phyloP scores from a whole-genome alignment of 2,329 filamentous ascomycete genomes.

The Trematosphaeria pertusa region DNA sequence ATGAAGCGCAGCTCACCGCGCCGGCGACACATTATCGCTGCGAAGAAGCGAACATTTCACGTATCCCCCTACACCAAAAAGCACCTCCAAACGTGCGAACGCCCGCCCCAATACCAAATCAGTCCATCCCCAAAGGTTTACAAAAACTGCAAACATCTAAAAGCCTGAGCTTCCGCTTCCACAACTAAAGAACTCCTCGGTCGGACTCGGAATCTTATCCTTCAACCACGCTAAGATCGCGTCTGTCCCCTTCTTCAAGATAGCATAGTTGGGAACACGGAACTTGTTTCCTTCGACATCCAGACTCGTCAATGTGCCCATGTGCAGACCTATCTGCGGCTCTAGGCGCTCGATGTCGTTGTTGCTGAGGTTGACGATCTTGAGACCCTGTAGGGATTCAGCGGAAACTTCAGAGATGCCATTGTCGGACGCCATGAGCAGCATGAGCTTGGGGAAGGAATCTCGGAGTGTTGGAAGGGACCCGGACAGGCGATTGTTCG shows the following conservation, averaged over 20 bases:
- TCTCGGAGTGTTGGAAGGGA: conserved; percentile 70
- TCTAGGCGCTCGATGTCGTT: conserved; percentile 87
- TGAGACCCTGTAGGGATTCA: conserved; percentile 75
- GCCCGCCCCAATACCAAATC: not conserved
- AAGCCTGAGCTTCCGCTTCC: conserved; percentile 10
- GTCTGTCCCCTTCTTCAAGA: conserved; percentile 87
- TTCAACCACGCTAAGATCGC: conserved; percentile 81
- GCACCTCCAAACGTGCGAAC: not conserved
- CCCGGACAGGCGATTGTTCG: conserved; percentile 77
- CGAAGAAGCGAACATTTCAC: not conserved
- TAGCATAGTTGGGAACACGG: conserved; percentile 81
- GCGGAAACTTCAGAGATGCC: conserved; percentile 75
- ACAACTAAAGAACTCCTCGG: conserved; percentile 31
- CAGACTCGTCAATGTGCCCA: conserved; percentile 69
- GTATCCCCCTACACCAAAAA: not conserved
- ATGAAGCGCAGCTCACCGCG: not conserved
- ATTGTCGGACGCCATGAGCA: conserved; percentile 81
- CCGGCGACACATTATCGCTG: not conserved
- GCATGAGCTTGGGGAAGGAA: conserved; percentile 72
- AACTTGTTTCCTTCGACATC: conserved; percentile 88
- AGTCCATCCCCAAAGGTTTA: conserved; percentile 7
- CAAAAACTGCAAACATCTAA: conserved; percentile 5
- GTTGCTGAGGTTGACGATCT: conserved; percentile 78
- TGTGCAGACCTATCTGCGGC: conserved; percentile 78
- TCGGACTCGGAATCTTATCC: conserved; percentile 69